A percentile compares a stretch with the other conserved stretches of the same genome.
Evolutionary conservation across 306 rosid species (phyloP).

Genomic region (Cicer judaicum): DNA sequence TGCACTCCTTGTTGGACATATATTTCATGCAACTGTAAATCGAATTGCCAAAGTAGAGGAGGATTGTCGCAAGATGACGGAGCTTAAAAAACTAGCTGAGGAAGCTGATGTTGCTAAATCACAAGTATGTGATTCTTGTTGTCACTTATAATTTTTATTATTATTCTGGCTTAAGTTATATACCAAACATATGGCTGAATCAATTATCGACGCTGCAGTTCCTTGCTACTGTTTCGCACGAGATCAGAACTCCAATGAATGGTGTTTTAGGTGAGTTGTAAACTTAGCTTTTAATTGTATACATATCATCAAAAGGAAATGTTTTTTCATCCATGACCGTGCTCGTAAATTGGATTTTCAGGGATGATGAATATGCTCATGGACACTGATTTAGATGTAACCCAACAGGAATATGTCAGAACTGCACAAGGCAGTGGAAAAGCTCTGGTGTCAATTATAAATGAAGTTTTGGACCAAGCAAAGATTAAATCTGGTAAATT

Average conservation of each 20-base stretch:
- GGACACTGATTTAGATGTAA: conserved; percentile 92
- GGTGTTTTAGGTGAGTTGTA: conserved; percentile 89
- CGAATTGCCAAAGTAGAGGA: conserved; percentile 91
- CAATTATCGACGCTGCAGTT: conserved; percentile 63
- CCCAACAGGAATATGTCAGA: conserved; percentile 88
- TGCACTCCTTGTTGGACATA: conserved; percentile 81
- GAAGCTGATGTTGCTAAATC: conserved; percentile 98
- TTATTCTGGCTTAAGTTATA: conserved; percentile 30
- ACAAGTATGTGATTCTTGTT: conserved; percentile 62
- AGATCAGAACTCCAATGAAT: conserved; percentile 98
- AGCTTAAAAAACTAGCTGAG: conserved; percentile 87
- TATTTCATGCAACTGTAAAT: conserved; percentile 82
- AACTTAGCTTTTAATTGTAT: not conserved
- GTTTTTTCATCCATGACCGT: conserved; percentile 34
- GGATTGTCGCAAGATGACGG: conserved; percentile 71
- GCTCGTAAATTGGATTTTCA: conserved; percentile 54
- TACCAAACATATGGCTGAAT: conserved; percentile 38
- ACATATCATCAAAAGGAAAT: not conserved
- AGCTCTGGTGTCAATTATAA: conserved; percentile 90
- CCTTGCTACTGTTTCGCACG: conserved; percentile 98
- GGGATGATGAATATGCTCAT: conserved; percentile 98
- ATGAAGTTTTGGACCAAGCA: conserved; percentile 96
- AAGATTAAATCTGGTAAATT: conserved; percentile 96
- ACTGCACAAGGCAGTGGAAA: conserved; percentile 96
- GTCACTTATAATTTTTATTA: conserved; percentile 9